Base-by-base conservation (phyloP, 2,329 filamentous ascomycete genomes). In the Aspergillus caelatus region DNA sequence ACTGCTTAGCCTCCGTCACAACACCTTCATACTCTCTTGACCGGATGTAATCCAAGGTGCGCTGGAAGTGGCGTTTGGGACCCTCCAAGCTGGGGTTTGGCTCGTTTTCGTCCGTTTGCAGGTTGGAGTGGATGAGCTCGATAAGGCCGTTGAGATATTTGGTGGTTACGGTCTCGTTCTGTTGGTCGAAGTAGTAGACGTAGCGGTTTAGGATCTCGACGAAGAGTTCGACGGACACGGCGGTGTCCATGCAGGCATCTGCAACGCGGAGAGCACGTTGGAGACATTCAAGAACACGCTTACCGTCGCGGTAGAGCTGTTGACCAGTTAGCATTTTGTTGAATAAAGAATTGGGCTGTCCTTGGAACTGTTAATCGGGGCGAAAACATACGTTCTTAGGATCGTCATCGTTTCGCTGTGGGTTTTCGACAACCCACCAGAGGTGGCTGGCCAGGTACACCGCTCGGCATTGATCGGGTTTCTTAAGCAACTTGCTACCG, bases 181-280 rank as follows among this genome's bases (percentile, higher is more conserved):
- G 93, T 78, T 99, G 94, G 79, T 99, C 95, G 81, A 97, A 99
- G 82, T 98, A 99, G 79, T 99, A 99, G 59, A 98, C 94, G 77
- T 99, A 99, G 78, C 95, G 89, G 78, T 99, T 97, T 61, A 99
- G 83, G 67, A 99, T 99, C 81, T 99, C 95, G 62, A 99, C 94
- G 79, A 99, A 99, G 56, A 99, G 86, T 80, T 99, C 96, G 54
- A 99, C 95, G 3, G 93, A 97, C 4, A 97, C 93, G 8, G 93
- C 93, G 9, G 94, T 95, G 79, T 99, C 96, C 95, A 99, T 99
- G 81, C 95, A 99, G 8, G 95, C 96, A 79, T 99, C 95, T 2
- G 95, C 96, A 32, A 99, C 96, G 41, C 96, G 90, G 11, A 99
- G 88, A 12, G 95, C 95, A 61, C 95, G 91, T 79, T 99, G 95